Evolutionary conservation across 192 early-diverging fungal genomes (phyloP).

Genomic region (Phycomyces blakesleeanus): DNA sequence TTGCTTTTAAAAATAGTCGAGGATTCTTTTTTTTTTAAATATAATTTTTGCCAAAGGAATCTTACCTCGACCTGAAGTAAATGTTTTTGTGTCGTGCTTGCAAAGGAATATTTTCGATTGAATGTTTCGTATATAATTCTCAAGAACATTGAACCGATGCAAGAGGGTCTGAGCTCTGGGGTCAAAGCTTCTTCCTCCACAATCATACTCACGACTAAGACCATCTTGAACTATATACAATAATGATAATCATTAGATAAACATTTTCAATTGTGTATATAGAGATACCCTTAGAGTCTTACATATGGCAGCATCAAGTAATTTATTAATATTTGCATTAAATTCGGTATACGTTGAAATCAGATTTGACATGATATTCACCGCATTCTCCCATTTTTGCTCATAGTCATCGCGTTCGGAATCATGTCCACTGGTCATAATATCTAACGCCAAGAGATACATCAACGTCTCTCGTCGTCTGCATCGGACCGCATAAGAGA

Average conservation of each 20-base stretch:
- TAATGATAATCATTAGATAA: too few relatives aligned
- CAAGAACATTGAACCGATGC: slow-evolving; percentile 37
- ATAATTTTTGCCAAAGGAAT: too few relatives aligned
- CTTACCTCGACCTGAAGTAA: slow-evolving; percentile 11
- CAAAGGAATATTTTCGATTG: slow-evolving; percentile 50
- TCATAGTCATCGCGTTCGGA: slow-evolving; percentile 19
- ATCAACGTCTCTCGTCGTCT: slow-evolving; percentile 47
- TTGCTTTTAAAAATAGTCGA: too few relatives aligned
- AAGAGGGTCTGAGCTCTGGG: slow-evolving; percentile 38
- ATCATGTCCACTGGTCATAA: slow-evolving; percentile 31
- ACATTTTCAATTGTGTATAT: too few relatives aligned
- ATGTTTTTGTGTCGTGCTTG: slow-evolving; percentile 45
- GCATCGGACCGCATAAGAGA: slow-evolving; percentile 39
- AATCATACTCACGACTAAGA: not conserved
- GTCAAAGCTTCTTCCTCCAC: slow-evolving; percentile 13
- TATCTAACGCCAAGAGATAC: slow-evolving; percentile 41
- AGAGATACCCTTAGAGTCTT: too few relatives aligned
- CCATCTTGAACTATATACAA: slow-evolving; percentile 11
- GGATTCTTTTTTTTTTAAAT: not conserved
- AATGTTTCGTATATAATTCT: slow-evolving; percentile 47
- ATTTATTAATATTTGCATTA: slow-evolving; percentile 35
- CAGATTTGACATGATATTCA: slow-evolving; percentile 9
- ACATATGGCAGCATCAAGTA: slow-evolving; percentile 38
- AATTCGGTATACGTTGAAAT: slow-evolving; percentile 16
- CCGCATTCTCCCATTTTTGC: slow-evolving; percentile 7